phyloP scores from a whole-genome alignment of 179 eudicot genomes.

The Beta macrorhiza region DNA sequence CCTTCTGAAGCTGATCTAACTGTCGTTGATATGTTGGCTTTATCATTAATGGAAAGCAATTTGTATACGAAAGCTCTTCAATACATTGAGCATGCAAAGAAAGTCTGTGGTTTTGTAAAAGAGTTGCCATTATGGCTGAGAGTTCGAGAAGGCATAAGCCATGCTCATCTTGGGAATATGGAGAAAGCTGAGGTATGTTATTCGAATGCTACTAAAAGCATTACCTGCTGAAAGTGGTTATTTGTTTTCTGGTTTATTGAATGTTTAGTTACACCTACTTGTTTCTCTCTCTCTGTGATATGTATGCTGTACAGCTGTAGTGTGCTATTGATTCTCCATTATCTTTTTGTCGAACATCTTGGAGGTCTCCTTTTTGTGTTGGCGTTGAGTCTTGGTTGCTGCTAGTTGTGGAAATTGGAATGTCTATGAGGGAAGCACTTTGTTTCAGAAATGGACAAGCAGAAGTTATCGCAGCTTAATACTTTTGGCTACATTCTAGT shows the following conservation, averaged over 20 bases:
- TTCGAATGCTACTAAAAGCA: neutral
- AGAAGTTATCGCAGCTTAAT: neutral
- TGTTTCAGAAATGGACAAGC: neutral
- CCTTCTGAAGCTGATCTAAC: conserved; percentile 52
- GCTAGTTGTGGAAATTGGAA: neutral
- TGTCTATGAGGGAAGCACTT: neutral
- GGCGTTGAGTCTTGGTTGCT: neutral
- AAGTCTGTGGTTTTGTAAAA: conserved; percentile 33
- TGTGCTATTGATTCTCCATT: neutral
- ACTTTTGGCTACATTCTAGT: neutral
- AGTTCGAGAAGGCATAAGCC: conserved; percentile 77
- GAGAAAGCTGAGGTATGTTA: conserved; percentile 78
- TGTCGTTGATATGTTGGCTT: conserved; percentile 57
- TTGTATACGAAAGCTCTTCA: conserved; percentile 62
- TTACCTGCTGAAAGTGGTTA: neutral
- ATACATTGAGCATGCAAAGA: conserved; percentile 58
- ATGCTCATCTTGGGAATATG: conserved; percentile 59
- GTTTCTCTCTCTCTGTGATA: neutral
- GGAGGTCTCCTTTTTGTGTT: neutral
- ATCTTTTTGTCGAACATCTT: neutral
- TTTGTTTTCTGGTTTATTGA: conserved; percentile 2
- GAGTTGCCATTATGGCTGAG: conserved; percentile 50
- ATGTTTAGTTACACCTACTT: neutral
- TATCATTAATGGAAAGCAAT: conserved; percentile 50
- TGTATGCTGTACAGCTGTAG: neutral